These are phyloP conservation scores for Larix kaempferi DNA, from an alignment of 75 land plant species.

Conservation along the genomic window DNA sequence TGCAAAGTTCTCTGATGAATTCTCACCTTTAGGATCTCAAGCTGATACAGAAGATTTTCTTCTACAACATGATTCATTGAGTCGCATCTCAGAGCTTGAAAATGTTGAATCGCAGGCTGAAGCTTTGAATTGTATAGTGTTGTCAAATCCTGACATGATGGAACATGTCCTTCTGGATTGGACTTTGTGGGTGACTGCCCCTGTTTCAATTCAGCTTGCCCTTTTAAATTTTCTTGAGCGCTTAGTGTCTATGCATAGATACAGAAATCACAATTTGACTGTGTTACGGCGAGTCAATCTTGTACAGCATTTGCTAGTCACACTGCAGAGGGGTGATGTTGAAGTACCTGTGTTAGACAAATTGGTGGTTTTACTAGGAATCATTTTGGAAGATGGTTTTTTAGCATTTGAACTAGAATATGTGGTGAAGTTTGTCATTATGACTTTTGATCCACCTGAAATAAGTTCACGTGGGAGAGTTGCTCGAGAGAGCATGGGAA, in stretches of 20 bases:
- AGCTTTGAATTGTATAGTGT: slow-evolving; percentile 76
- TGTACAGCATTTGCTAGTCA: slow-evolving; percentile 91
- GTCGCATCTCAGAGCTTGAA: slow-evolving; percentile 92
- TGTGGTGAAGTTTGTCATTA: slow-evolving; percentile 94
- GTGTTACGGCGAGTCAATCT: slow-evolving; percentile 79
- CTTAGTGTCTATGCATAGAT: slow-evolving; percentile 93
- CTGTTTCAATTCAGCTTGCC: slow-evolving; percentile 80
- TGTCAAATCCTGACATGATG: slow-evolving; percentile 97
- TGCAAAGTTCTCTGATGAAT: slow-evolving; percentile 67
- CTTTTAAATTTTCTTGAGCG: slow-evolving; percentile 88
- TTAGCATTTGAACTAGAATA: slow-evolving; percentile 78
- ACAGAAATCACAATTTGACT: slow-evolving; percentile 89
- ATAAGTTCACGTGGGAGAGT: slow-evolving; percentile 36
- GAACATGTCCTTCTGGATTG: slow-evolving; percentile 97
- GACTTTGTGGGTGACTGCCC: slow-evolving; percentile 93
- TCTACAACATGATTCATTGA: slow-evolving; percentile 65
- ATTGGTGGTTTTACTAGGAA: slow-evolving; percentile 83
- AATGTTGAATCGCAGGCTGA: slow-evolving; percentile 53
- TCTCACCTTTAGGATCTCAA: slow-evolving; percentile 76
- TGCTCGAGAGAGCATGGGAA: slow-evolving; percentile 78
- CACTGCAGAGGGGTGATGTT: slow-evolving; percentile 95
- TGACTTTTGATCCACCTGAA: slow-evolving; percentile 98
- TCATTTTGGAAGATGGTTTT: slow-evolving; percentile 95
- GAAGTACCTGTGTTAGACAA: slow-evolving; percentile 91
- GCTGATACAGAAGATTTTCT: slow-evolving; percentile 75